Percentiles rank a stretch among this genome's conserved stretches.
Evolutionary conservation across 2,329 filamentous ascomycete genomes (phyloP).

Genomic region (Fusarium lyarnte): DNA sequence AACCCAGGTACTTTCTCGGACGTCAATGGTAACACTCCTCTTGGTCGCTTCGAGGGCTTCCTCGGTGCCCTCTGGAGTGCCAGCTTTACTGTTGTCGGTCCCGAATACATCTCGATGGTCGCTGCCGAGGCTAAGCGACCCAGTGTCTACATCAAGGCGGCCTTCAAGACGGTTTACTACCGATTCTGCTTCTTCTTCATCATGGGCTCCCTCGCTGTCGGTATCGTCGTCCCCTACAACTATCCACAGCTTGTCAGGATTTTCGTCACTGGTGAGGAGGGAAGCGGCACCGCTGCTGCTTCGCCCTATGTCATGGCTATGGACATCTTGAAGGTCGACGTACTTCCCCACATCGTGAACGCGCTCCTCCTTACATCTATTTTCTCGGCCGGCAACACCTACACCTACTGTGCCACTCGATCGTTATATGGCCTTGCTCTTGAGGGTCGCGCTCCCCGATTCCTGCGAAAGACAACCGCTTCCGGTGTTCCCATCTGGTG

Average conservation of each 20-base stretch:
- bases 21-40: constrained; percentile 62
- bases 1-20: constrained; percentile 56
- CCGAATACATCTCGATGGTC: constrained; percentile 74
- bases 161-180: constrained; percentile 79
- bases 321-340: constrained; percentile 61
- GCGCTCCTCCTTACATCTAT: constrained; percentile 58
- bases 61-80: constrained; percentile 73
- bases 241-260: constrained; percentile 66
- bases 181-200: constrained; percentile 78
- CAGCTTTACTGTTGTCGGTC: constrained; percentile 71
- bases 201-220: constrained; percentile 72
- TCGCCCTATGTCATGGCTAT: constrained; percentile 73
- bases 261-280: constrained; percentile 50
- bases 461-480: constrained; percentile 67
- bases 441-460: constrained; percentile 58
- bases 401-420: constrained; percentile 61
- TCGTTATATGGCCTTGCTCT: constrained; percentile 61
- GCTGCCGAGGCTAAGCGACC: constrained; percentile 75
- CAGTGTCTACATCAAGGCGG: constrained; percentile 69
- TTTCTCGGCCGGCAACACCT: constrained; percentile 61
- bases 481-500: constrained; percentile 70
- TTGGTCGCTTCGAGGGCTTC: constrained; percentile 77
- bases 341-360: constrained; percentile 67
- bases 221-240: constrained; percentile 73
- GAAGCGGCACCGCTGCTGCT: constrained; percentile 59